phyloP scores from a whole-genome alignment of 208 protist genomes.

The Trichomonas vaginalis region DNA sequence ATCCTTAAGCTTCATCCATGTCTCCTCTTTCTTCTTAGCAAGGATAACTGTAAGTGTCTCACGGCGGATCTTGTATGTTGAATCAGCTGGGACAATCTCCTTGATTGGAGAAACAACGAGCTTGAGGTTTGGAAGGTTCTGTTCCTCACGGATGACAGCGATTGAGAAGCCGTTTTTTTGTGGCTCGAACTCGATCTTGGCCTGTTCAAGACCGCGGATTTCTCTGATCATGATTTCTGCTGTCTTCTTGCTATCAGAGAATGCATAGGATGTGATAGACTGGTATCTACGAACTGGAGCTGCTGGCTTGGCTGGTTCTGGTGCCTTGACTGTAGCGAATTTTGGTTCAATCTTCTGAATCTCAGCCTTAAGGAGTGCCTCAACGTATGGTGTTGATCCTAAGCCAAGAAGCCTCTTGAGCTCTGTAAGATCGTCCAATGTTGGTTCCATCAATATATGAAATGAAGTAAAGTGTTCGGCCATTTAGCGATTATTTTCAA shows the following conservation, averaged over 20 bases:
- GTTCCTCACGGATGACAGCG: neutral
- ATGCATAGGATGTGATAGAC: neutral
- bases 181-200: neutral
- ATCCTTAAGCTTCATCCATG: conserved; percentile 17
- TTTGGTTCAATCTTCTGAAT: neutral
- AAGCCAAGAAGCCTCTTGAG: neutral
- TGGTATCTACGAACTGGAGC: neutral
- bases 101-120: neutral
- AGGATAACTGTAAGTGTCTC: neutral
- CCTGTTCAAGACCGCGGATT: neutral
- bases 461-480: neutral
- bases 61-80: neutral
- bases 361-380: neutral
- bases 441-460: neutral
- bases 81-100: neutral
- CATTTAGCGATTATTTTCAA: too few species aligned
- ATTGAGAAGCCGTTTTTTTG: neutral
- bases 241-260: neutral
- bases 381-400: conserved; percentile 6
- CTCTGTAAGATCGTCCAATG: neutral
- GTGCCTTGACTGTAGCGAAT: neutral
- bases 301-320: neutral
- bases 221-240: neutral
- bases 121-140: neutral
- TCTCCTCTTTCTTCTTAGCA: neutral